phyloP scores from a whole-genome alignment of 371 early-diverging fungal genomes.

The Rhizomucor pusillus region DNA sequence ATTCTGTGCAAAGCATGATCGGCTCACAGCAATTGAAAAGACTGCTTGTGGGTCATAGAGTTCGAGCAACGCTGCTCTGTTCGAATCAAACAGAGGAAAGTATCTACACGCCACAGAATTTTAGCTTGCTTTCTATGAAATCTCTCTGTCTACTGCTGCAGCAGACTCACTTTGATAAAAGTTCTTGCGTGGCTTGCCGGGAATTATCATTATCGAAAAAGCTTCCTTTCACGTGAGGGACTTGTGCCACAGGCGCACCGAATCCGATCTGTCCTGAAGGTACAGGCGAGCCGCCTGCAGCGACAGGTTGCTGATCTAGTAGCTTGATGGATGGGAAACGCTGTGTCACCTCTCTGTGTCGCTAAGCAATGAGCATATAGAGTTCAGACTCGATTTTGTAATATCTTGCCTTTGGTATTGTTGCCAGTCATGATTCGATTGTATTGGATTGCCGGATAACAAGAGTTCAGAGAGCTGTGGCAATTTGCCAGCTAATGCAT shows the following conservation, averaged over 20 bases:
- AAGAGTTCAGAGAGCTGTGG: conserved; percentile 47
- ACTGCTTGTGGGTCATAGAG: conserved; percentile 34
- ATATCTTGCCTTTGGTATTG: conserved; percentile 15
- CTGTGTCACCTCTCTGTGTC: conserved; percentile 11
- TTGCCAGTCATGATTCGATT: conserved; percentile 18
- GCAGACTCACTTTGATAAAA: conserved; percentile 30
- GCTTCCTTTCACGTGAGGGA: conserved; percentile 6
- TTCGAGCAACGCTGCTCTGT: conserved; percentile 31
- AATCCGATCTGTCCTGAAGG: conserved; percentile 10
- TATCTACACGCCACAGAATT: conserved; percentile 9
- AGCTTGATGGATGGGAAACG: conserved; percentile 47
- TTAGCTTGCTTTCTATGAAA: background rate
- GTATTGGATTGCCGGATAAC: conserved; percentile 55
- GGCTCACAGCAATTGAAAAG: conserved; percentile 30
- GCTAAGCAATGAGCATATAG: conserved; percentile 1
- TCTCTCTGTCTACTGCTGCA: background rate
- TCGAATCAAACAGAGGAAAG: conserved; percentile 41
- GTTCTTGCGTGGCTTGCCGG: conserved; percentile 28
- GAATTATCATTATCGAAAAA: conserved; percentile 42
- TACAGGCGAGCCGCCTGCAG: conserved; percentile 5
- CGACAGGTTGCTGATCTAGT: conserved; percentile 26
- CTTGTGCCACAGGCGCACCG: conserved; percentile 4
- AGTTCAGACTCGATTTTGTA: no score
- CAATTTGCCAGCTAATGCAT: conserved; percentile 38
- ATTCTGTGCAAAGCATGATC: conserved; percentile 20